Base-by-base conservation (phyloP, 1,284 basidiomycete species). In the Bondarzewia mesenterica region DNA sequence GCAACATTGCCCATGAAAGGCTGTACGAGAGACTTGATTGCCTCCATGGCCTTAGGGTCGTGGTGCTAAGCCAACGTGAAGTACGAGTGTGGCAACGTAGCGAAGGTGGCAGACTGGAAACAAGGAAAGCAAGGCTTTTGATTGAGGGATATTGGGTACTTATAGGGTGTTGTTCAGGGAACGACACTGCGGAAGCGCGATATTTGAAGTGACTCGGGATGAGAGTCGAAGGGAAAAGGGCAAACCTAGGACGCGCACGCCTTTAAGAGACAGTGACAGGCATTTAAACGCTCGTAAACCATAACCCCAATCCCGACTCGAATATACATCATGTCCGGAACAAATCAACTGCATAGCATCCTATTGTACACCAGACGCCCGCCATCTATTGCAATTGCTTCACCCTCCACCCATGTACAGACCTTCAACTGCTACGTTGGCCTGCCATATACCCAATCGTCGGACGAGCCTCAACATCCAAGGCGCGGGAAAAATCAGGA, bases 21-120 rank as follows among this genome's bases (percentile, higher is more conserved):
- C 62, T 85, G 82, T 49, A 89, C 78, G 63, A 89, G 80, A 48
- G 83, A 87, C 70, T 82, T 87, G 68, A 89, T 71, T 53, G 77
- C 80, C 71, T 89, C 85, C 85, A 89, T 89, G 62, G 61, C 27
- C 29, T 16, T 25, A 26, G 42, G 25, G 42, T 25, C 7, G 42
- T 26, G 26, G n/a, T 26, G 23, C 42, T n/a, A 15, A 27, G 42
- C 22, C 39, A 43, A 43, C 16, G 16, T 26, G 42, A 43, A 26
- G n/a, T 32, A 32, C 12, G 29, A n/a, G n/a, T 18, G 37, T 36
- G n/a, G 29, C n/a, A 21, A 35, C 23, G 22, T 15, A 12, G 18
- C 26, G 20, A 10, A 36, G 43, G 41, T 4, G 25, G 18, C 5
- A 27, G 41, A 25, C 8, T 12, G 14, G 25, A 27, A 25, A 15